Base-by-base conservation (phyloP, 768 basidiomycete genomes). In the Xerocomellus intermedius region DNA sequence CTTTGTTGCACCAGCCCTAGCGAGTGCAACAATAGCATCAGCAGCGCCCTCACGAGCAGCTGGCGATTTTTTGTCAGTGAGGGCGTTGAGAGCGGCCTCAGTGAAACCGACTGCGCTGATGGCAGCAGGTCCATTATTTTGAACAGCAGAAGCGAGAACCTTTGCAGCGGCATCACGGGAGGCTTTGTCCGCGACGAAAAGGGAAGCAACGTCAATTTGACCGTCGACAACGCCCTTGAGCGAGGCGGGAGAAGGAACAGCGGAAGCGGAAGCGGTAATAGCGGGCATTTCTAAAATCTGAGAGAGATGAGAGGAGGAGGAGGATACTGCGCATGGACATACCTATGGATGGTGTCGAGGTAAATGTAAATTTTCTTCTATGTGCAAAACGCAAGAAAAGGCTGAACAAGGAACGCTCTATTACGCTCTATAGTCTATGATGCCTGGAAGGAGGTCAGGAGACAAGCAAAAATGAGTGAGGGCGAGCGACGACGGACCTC, bases 1-100 rank as follows among this genome's bases (percentile, higher is more conserved):
- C 65, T 82, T 86, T 62, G 85, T 76, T 44, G 87, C 88, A 62
- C 88, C 90, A 55, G 83, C 78, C 69, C 81, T 80, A 61, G 83
- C 78, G 63, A 97, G 75, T 41, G 79, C 76, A 48, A 75, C 72
- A 67, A 97, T 75, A 69, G 88, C 83, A 69, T 79, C 75, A 48
- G 87, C 88, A 50, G 93, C 94, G 64, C 87, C 91, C 75, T 98
- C 91, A 70, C 95, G 93, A 60, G 89, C 83, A 58, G 87, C 89
- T 49, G 93, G 87, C 17, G 89, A 91, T 79, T 95, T 97, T 84
- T 98, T 98, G 85, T 97, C 93, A 74, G 79, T 79, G 60, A 97
- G 85, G 50, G 92, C 94, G 79, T 89, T 91, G 73, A 91, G 65
- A 59, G 84, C 73, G 64, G 91, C 88, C 51, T 86, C 86, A 36